Percentiles rank a stretch among this genome's conserved stretches.
Conservation (phyloP, 1,139 yeast species). For the Wickerhamomyces sp. region DNA sequence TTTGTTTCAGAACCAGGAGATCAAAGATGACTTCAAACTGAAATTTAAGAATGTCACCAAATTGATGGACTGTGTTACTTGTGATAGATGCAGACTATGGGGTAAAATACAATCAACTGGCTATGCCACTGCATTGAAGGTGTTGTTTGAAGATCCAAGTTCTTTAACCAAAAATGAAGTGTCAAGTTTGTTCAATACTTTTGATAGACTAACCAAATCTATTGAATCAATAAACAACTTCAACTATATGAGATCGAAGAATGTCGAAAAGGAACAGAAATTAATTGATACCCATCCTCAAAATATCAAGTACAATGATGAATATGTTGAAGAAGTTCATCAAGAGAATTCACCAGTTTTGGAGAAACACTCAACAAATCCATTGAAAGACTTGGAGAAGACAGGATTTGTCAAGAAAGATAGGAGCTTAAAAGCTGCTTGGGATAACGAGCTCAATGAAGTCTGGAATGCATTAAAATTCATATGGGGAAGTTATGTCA, state of each 20-base stretch:
- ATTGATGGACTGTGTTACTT: slow-evolving; percentile 97
- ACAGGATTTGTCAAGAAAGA: slow-evolving; percentile 7
- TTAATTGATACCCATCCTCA: neutral
- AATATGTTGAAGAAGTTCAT: neutral
- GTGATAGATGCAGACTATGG: slow-evolving; percentile 97
- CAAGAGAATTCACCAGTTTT: slow-evolving; percentile 4
- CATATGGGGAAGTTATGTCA: slow-evolving; percentile 59
- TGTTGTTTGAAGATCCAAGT: slow-evolving; percentile 64
- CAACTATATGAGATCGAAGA: slow-evolving; percentile 35
- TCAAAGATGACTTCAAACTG: slow-evolving; percentile 76
- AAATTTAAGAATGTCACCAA: slow-evolving; percentile 87
- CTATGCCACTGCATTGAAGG: slow-evolving; percentile 91
- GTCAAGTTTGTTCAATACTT: slow-evolving; percentile 86
- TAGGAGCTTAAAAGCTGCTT: slow-evolving; percentile 36
- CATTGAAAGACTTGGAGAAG: neutral
- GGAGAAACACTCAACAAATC: slow-evolving; percentile 17
- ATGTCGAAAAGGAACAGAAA: neutral
- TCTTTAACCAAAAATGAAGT: slow-evolving; percentile 71
- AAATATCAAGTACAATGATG: neutral
- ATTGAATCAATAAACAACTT: slow-evolving; percentile 70
- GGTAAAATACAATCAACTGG: slow-evolving; percentile 97
- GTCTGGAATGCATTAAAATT: slow-evolving; percentile 64
- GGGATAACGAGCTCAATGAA: slow-evolving; percentile 49
- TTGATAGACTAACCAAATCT: slow-evolving; percentile 86
- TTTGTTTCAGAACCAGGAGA: slow-evolving; percentile 46